A percentile compares a stretch with the other conserved stretches of the same genome.
Conservation (phyloP, 257 asterid species). For the Apocynum venetum region DNA sequence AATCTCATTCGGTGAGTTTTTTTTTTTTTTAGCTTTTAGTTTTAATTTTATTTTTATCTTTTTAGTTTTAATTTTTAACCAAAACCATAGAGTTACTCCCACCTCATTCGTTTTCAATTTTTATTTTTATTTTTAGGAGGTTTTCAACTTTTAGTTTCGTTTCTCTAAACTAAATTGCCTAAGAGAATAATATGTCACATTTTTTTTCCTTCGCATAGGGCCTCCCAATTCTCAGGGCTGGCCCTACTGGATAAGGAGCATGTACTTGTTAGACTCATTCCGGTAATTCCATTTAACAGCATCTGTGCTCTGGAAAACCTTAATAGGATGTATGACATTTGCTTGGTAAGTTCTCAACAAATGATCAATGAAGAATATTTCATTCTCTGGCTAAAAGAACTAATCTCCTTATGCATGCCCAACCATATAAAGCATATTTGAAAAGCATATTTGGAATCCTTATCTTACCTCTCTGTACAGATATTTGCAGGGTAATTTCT, state of each 20-base stretch:
- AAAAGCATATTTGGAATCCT: background rate
- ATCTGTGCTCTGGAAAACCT: background rate
- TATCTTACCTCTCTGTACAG: conserved; percentile 40
- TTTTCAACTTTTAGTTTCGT: too few relatives aligned
- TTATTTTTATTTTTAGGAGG: too few relatives aligned
- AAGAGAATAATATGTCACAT: too few relatives aligned
- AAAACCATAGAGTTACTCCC: too few relatives aligned
- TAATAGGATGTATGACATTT: background rate
- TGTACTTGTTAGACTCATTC: background rate
- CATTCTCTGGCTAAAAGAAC: conserved; percentile 16
- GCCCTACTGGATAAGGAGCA: background rate
- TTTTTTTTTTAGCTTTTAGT: too few relatives aligned
- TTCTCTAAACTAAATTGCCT: too few relatives aligned
- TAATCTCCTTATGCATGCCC: background rate
- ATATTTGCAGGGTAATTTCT: conserved; percentile 89
- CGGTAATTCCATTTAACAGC: background rate
- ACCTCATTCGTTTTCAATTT: too few relatives aligned
- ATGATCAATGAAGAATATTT: background rate
- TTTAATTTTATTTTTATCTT: too few relatives aligned
- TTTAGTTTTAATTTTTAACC: too few relatives aligned
- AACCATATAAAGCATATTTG: background rate
- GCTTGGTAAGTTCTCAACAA: background rate
- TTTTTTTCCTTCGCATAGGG: too few relatives aligned
- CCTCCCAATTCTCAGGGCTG: too few relatives aligned
- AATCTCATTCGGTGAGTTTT: too few relatives aligned